Conservation (phyloP, 1,284 basidiomycete genomes). For the Sporisorium reilianum region DNA sequence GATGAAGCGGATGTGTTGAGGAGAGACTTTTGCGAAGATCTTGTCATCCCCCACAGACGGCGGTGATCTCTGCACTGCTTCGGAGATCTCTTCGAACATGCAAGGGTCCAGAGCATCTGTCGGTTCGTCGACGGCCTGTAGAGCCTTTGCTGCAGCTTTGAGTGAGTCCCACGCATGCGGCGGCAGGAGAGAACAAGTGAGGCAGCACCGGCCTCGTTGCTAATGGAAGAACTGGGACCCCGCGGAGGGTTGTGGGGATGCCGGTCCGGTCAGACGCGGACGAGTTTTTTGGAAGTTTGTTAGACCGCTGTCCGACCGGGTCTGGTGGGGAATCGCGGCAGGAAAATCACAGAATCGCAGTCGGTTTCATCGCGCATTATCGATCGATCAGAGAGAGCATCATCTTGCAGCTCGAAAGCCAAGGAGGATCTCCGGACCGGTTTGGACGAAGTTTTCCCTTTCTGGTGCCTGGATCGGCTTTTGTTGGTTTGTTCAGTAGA, state of each 20-base stretch:
- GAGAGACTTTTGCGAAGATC: background rate
- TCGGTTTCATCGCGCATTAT: conserved; percentile 13
- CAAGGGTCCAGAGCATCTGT: conserved; percentile 1
- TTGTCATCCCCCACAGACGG: background rate
- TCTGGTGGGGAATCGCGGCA: background rate
- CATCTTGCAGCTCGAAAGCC: conserved; percentile 10
- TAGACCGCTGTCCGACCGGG: conserved; percentile 2
- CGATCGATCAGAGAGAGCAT: conserved; percentile 21
- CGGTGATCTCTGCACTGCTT: conserved; percentile 3
- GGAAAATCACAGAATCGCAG: background rate
- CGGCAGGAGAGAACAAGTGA: too few relatives aligned
- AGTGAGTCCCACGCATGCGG: background rate
- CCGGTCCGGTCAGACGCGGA: background rate
- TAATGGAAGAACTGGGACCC: too few relatives aligned
- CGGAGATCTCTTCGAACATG: background rate
- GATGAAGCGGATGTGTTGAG: background rate
- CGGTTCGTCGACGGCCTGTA: background rate
- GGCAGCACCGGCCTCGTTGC: too few relatives aligned
- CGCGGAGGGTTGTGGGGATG: background rate
- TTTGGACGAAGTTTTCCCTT: background rate
- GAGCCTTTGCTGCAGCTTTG: background rate
- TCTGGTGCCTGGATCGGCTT: background rate
- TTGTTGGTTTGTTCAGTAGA: too few relatives aligned
- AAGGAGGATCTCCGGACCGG: conserved; percentile 33
- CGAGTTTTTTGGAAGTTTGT: background rate